These are phyloP conservation scores for Hygrophorus russula DNA, from an alignment of 768 basidiomycete species.

Conservation along the genomic window DNA sequence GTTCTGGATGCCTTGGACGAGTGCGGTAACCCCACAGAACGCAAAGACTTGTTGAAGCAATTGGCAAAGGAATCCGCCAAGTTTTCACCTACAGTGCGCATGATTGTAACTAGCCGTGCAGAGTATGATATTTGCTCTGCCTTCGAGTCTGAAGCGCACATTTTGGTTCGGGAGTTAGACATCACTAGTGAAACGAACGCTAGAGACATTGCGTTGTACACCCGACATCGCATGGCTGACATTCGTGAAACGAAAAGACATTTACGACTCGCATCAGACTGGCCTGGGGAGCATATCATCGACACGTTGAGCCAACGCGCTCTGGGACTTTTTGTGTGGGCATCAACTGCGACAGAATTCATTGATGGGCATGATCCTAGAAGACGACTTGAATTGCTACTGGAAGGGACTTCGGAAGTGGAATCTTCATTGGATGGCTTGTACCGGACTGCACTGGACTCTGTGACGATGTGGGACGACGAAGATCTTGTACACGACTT, in stretches of 20 bases:
- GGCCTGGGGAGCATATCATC: slow-evolving; percentile 11
- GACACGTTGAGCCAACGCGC: background rate
- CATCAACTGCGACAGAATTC: slow-evolving; percentile 1
- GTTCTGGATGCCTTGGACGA: slow-evolving; percentile 17
- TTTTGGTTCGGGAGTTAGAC: background rate
- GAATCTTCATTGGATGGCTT: slow-evolving; percentile 3
- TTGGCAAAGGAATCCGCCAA: slow-evolving; percentile 7
- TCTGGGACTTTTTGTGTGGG: slow-evolving; percentile 3
- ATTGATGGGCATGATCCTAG: background rate
- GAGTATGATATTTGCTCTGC: slow-evolving; percentile 9
- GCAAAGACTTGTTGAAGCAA: slow-evolving; percentile 7
- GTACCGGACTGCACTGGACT: slow-evolving; percentile 2
- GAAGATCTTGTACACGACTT: background rate
- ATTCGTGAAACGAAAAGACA: background rate
- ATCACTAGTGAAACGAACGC: background rate
- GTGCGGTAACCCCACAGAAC: slow-evolving; percentile 8
- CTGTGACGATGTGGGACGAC: slow-evolving; percentile 2
- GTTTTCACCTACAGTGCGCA: slow-evolving; percentile 9
- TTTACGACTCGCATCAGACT: slow-evolving; percentile 1
- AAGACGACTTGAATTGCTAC: background rate
- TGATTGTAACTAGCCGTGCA: slow-evolving; percentile 13
- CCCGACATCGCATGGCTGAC: slow-evolving; percentile 1
- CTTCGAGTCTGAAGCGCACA: background rate
- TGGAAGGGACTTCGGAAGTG: background rate
- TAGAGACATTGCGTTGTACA: slow-evolving; percentile 4